Evolutionary conservation across 352 stramenopile species (phyloP).

Genomic region (Phytophthora parvispora): DNA sequence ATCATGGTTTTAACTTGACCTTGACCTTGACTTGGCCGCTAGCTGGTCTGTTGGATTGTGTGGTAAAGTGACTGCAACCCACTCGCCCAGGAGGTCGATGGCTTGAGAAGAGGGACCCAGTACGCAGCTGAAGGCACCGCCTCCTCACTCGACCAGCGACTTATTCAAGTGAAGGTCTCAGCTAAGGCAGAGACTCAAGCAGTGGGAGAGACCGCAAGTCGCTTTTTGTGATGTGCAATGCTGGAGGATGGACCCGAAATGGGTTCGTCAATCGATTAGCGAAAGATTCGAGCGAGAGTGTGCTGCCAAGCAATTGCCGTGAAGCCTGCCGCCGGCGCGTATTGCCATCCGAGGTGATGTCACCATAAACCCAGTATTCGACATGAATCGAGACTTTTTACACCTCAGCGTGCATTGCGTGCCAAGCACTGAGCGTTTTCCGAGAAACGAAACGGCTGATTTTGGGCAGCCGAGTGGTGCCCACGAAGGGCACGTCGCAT

Average conservation of each 20-base stretch:
- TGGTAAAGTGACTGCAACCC: slow-evolving; percentile 3
- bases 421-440: background rate
- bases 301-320: background rate
- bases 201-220: slow-evolving; percentile 7
- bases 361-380: background rate
- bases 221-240: slow-evolving; percentile 18
- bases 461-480: background rate
- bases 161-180: slow-evolving; percentile 21
- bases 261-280: slow-evolving; percentile 15
- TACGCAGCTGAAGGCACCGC: slow-evolving; percentile 12
- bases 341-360: background rate
- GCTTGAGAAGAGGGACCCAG: slow-evolving; percentile 22
- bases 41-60: slow-evolving; percentile 10
- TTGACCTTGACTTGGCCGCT: background rate
- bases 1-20: background rate
- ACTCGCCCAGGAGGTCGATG: background rate
- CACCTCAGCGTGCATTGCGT: background rate
- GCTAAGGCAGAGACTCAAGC: slow-evolving; percentile 22
- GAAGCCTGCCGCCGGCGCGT: background rate
- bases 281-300: background rate
- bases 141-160: slow-evolving; percentile 9
- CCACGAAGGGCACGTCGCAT: background rate
- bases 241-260: slow-evolving; percentile 3
- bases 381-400: background rate
- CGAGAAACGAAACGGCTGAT: background rate